Percentiles rank a stretch among this genome's conserved stretches.
Conservation (phyloP, 192 early-diverging fungal species). For the Chytriomyces sp. region DNA sequence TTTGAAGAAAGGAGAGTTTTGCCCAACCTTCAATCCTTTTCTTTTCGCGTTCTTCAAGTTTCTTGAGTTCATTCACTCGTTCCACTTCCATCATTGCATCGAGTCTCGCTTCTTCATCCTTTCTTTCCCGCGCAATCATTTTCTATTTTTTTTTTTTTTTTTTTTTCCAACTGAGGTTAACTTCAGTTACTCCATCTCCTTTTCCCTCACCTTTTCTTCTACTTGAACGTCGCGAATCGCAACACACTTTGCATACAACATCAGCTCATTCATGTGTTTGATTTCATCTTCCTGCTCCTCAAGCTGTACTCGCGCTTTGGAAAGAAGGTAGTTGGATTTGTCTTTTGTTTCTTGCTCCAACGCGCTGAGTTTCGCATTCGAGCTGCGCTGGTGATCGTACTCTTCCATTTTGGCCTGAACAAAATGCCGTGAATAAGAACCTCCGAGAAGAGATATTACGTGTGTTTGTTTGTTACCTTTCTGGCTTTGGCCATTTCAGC, state of each 20-base stretch:
- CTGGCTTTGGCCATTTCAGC: conserved; percentile 51
- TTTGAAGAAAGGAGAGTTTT: not conserved
- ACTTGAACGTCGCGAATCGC: conserved; percentile 65
- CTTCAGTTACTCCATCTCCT: conserved; percentile 7
- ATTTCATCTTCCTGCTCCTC: conserved; percentile 73
- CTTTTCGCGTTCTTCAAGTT: conserved; percentile 57
- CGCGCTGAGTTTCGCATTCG: conserved; percentile 55
- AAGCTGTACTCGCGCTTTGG: conserved; percentile 65
- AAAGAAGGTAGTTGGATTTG: conserved; percentile 59
- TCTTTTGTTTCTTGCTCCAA: conserved; percentile 61
- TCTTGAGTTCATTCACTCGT: conserved; percentile 55
- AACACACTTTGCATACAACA: conserved; percentile 70
- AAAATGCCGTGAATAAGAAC: conserved; percentile 10
- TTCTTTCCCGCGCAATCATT: conserved; percentile 53
- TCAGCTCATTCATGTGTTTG: conserved; percentile 69
- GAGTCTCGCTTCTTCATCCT: conserved; percentile 58
- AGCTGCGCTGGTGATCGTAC: conserved; percentile 51
- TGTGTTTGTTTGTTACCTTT: conserved; percentile 39
- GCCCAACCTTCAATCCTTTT: conserved; percentile 48
- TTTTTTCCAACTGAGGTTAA: not conserved
- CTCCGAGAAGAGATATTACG: not conserved
- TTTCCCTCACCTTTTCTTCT: conserved; percentile 55
- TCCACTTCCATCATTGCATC: conserved; percentile 66
- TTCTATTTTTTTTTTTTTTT: conserved; percentile 35
- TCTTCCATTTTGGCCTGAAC: conserved; percentile 58